phyloP scores from a whole-genome alignment of 352 stramenopile species.

The Phytopythium cucurbitacearum region DNA sequence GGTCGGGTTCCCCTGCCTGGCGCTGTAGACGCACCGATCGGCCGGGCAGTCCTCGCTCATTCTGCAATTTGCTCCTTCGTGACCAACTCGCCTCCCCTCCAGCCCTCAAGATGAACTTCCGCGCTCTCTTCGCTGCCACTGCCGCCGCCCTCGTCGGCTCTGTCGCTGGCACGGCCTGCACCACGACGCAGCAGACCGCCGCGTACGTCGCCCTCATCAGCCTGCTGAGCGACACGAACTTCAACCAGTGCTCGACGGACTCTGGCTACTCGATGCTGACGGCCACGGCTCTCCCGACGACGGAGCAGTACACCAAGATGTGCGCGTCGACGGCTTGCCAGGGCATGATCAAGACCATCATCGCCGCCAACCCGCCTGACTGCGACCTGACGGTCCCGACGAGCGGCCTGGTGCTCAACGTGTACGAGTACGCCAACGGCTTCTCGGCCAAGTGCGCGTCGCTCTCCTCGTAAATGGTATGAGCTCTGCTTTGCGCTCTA shows the following conservation, averaged over 20 bases:
- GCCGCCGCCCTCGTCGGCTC: conserved; percentile 13
- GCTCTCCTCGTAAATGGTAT: conserved; percentile 3
- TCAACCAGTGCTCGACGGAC: conserved; percentile 17
- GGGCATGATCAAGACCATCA: conserved; percentile 16
- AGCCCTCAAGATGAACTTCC: conserved; percentile 14
- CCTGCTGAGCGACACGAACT: conserved; percentile 15
- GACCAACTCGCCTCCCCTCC: not conserved
- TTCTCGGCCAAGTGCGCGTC: conserved; percentile 16
- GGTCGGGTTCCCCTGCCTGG: no score
- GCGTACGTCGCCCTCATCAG: conserved; percentile 24
- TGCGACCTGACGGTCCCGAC: conserved; percentile 19
- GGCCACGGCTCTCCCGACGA: conserved; percentile 17
- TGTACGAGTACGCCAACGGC: conserved; percentile 13
- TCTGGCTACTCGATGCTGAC: conserved; percentile 26
- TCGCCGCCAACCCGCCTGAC: conserved; percentile 12
- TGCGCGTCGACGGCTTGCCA: conserved; percentile 18
- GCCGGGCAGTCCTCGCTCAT: not conserved
- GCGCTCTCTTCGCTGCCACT: conserved; percentile 12
- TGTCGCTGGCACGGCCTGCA: conserved; percentile 11
- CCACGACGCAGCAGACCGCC: conserved; percentile 15
- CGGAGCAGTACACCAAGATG: conserved; percentile 20
- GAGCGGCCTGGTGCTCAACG: conserved; percentile 19
- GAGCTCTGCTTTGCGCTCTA: no score
- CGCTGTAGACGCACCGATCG: no score
- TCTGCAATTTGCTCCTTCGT: conserved; percentile 9